Conservation (phyloP, 768 basidiomycete genomes). For the Hebeloma cylindrosporum region DNA sequence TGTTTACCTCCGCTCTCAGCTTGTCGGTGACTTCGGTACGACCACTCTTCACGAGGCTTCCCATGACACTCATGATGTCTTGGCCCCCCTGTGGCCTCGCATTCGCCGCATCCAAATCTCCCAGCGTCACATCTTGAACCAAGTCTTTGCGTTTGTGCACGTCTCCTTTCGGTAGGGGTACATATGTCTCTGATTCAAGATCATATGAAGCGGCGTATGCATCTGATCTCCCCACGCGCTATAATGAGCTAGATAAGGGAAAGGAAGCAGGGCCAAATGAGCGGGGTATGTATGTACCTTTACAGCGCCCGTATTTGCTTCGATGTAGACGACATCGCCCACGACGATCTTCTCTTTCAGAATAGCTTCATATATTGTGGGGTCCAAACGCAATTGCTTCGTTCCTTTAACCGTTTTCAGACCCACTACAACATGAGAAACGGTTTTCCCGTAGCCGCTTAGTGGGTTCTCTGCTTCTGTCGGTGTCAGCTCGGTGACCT, state of each 20-base stretch:
- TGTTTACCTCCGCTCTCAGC: slow-evolving; percentile 92
- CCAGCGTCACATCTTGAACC: slow-evolving; percentile 92
- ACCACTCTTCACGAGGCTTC: slow-evolving; percentile 82
- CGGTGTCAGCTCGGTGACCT: slow-evolving; percentile 96
- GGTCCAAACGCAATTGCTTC: slow-evolving; percentile 92
- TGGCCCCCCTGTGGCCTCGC: slow-evolving; percentile 95
- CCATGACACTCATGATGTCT: slow-evolving; percentile 99
- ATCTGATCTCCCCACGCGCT: slow-evolving; percentile 96
- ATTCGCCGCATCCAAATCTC: slow-evolving; percentile 95
- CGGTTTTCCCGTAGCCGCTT: slow-evolving; percentile 96
- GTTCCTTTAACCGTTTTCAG: slow-evolving; percentile 93
- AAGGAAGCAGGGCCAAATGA: slow-evolving; percentile 1
- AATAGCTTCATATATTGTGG: slow-evolving; percentile 95
- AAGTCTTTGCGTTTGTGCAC: slow-evolving; percentile 96
- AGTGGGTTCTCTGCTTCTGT: slow-evolving; percentile 96
- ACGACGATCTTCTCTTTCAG: slow-evolving; percentile 96
- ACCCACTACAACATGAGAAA: slow-evolving; percentile 95
- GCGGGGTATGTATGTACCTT: slow-evolving; percentile 57
- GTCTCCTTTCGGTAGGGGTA: slow-evolving; percentile 94
- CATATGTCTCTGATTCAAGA: slow-evolving; percentile 97
- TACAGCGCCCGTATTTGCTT: slow-evolving; percentile 91
- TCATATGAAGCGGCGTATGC: slow-evolving; percentile 98
- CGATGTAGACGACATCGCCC: slow-evolving; percentile 96
- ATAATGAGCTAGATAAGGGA: slow-evolving; percentile 12
- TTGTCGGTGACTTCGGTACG: slow-evolving; percentile 98